A percentile compares a stretch with the other conserved stretches of the same genome.
These are phyloP conservation scores for Talaromyces adpressus DNA, from an alignment of 495 filamentous ascomycete species.

Conservation along the genomic window DNA sequence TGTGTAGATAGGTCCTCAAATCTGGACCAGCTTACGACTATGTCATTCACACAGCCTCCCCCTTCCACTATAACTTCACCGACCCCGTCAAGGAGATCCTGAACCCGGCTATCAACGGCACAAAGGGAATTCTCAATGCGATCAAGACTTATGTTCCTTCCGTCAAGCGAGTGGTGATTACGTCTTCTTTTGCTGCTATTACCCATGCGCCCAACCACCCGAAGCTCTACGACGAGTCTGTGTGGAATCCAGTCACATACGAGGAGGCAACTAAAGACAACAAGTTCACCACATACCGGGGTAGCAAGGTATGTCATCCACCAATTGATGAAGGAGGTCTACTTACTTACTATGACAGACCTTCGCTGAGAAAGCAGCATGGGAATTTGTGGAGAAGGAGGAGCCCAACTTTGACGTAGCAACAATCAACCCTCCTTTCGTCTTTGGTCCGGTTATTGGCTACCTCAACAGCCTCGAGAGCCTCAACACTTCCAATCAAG, in stretches of 20 bases:
- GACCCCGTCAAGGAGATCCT: constrained; percentile 76
- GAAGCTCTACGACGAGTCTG: constrained; percentile 58
- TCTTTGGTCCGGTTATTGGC: constrained; percentile 62
- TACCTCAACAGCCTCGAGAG: constrained; percentile 59
- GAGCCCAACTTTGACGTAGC: constrained; percentile 71
- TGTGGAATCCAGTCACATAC: constrained; percentile 80
- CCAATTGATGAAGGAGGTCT: not conserved
- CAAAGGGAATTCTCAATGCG: constrained; percentile 68
- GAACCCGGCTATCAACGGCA: constrained; percentile 81
- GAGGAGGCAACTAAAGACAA: constrained; percentile 52
- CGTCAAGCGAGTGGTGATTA: constrained; percentile 80
- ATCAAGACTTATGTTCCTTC: constrained; percentile 66
- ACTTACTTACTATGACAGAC: constrained; percentile 25
- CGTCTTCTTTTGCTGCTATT: constrained; percentile 79
- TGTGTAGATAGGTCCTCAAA: constrained; percentile 46
- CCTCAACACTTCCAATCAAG: constrained; percentile 63
- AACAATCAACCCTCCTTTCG: constrained; percentile 66
- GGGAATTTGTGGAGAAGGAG: constrained; percentile 74
- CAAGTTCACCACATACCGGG: constrained; percentile 57
- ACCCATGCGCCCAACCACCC: constrained; percentile 42
- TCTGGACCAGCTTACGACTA: constrained; percentile 69
- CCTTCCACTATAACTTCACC: constrained; percentile 67
- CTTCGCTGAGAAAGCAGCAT: constrained; percentile 64
- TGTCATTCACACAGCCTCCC: constrained; percentile 83
- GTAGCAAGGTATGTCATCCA: constrained; percentile 44